Base-by-base conservation (phyloP, 768 basidiomycete species). In the Myochromella boudieri region DNA sequence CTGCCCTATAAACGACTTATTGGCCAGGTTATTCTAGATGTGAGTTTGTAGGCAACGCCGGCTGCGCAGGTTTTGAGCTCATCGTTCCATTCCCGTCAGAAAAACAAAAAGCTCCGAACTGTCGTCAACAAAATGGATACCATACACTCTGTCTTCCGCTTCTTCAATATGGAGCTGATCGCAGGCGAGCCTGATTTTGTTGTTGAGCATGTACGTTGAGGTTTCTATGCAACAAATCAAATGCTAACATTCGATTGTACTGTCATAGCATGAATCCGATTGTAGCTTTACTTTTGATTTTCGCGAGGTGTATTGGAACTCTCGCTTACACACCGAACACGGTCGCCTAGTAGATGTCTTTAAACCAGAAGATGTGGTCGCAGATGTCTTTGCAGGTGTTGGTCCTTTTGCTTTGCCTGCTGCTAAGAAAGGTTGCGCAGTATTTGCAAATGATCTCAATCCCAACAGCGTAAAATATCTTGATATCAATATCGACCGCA, bases 271-370 rank as follows among this genome's bases (percentile, higher is more conserved):
- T 52, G 95, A 99, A 71, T 81, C 85, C 6, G 78, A 82, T 56
- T 97, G 94, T 64, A 74, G 71, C 25, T 98, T 98, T 67, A 85
- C 78, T 1, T 98, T 99, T 58, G 94, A 99, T 64, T 99, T 98
- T 61, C 84, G 87, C 5, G 76, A 84, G 60, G 97, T 98, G 10
- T 99, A 99, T 67, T 99, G 95, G 95, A 99, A 99, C 70, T 95
- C 95, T 12, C 84, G 97, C 28, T 70, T 99, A 27, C 88, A 92
- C 47, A 83, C 84, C 3, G 97, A 99, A 61, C 97, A 99, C 60
- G 81, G 84, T 21, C 85, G 95, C 2, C 74, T 99, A 12, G 88
- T 98, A 32, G 63, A 76, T 14, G 54, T 75, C 27, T 95, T 97
- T 67, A 62, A 75, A 21, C 80, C 84, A 0, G 75, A 83, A 20